phyloP scores from a whole-genome alignment of 768 basidiomycete species.

The Phlegmacium glaucopus region DNA sequence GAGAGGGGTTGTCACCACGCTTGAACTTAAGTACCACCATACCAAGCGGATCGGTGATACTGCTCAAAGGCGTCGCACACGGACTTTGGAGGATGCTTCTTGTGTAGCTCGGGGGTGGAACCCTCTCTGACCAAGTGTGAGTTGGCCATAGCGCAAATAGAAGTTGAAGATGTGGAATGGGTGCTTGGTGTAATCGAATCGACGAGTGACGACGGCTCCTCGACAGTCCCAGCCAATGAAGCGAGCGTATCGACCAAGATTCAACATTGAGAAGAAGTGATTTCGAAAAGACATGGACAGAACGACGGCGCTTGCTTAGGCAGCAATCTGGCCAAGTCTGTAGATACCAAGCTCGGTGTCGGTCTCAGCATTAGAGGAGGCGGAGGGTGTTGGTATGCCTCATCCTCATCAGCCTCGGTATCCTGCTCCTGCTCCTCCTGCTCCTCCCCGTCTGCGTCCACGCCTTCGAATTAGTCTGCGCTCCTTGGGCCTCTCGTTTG shows the following conservation, averaged over 20 bases:
- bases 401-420: too few species aligned
- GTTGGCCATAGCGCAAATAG: not conserved
- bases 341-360: not conserved
- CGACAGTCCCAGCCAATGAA: too few species aligned
- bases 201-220: too few species aligned
- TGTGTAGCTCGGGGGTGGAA: not conserved
- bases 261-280: too few species aligned
- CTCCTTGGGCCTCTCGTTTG: not conserved
- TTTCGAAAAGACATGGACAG: too few species aligned
- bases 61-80: not conserved
- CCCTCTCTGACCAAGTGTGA: not conserved
- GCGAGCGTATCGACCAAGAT: too few species aligned
- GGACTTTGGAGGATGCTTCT: not conserved
- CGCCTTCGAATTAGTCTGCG: too few species aligned
- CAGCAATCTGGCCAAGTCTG: too few species aligned
- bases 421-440: not conserved
- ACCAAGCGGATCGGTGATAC: not conserved
- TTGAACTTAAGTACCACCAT: too few species aligned
- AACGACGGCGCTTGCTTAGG: too few species aligned
- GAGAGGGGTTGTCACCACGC: too few species aligned
- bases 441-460: not conserved
- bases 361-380: not conserved
- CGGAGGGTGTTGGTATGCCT: too few species aligned
- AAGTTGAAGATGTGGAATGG: not conserved
- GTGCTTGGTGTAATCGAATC: not conserved